Evolutionary conservation across 2,329 filamentous ascomycete genomes (phyloP), one percentile per base, ranked within the genome.

Genomic region (Sporothrix variecibatus): DNA sequence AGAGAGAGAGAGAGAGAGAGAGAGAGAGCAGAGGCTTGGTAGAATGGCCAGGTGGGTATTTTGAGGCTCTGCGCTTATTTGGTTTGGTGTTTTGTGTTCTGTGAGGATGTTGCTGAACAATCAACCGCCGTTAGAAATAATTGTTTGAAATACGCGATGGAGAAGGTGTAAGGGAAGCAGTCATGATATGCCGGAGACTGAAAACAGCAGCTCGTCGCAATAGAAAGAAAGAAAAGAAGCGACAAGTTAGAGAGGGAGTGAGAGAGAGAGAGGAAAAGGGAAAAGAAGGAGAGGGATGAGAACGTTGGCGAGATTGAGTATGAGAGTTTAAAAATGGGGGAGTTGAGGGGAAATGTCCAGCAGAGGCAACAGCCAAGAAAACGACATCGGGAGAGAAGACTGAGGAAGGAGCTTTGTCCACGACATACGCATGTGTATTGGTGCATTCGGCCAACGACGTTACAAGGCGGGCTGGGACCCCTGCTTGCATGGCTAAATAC

Each of bases 211-310:
- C 53, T 5, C 23, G 23, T 15, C 34, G 38, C 43, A 64, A 53
- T 28, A 5, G 28, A 56, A 73, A 23, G n/a, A 20, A 67, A n/a
- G 40, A 43, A 43, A 15, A 15, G 40, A 43, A 43, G 38, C n/a
- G n/a, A n/a, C n/a, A n/a, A n/a, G n/a, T n/a, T n/a, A n/a, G n/a
- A n/a, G 34, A 34, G 34, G 34, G 1, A 34, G 34, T 34, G 34
- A 34, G 34, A 34, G 34, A 34, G 34, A 34, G 34, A 34, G 34
- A 34, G 34, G 34, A 3, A 34, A 34, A 34, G 34, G 5, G 34
- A 34, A 26, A 28, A 67, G 56, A 51, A 71, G 34, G 38, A 71
- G 34, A 67, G 23, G 53, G 40, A 67, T 68, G 56, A 49, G 72
- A 60, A 64, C 38, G 49, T 38, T 4, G 38, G 9, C 38, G 38